Conservation (phyloP, 306 rosid species). For the Medicago ruthenica region DNA sequence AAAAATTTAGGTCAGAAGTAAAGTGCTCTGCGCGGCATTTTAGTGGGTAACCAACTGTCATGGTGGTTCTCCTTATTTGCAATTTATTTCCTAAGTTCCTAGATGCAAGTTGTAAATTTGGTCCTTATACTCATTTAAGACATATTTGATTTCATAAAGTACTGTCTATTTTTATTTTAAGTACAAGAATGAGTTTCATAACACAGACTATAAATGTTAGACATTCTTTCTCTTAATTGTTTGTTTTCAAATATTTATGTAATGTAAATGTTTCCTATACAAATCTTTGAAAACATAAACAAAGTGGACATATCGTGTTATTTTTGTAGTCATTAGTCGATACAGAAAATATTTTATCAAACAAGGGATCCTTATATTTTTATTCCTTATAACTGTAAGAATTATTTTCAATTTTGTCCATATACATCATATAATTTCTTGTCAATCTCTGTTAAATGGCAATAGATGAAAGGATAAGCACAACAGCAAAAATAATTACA, state of each 20-base stretch:
- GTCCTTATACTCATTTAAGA: not conserved
- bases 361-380: too few relatives aligned
- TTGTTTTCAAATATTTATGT: not conserved
- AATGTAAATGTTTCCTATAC: not conserved
- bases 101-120: not conserved
- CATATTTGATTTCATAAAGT: not conserved
- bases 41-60: not conserved
- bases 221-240: not conserved
- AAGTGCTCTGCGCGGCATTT: slow-evolving; percentile 4
- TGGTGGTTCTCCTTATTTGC: not conserved
- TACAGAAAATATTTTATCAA: too few relatives aligned
- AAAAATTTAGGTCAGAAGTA: not conserved
- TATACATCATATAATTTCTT: not conserved
- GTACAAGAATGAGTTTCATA: not conserved
- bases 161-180: not conserved
- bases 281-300: too few relatives aligned
- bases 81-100: not conserved
- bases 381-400: not conserved
- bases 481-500: not conserved
- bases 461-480: not conserved
- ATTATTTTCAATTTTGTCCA: slow-evolving; percentile 5
- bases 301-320: too few relatives aligned
- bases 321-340: too few relatives aligned
- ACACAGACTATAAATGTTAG: not conserved
- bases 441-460: not conserved